These are phyloP conservation scores for Chrysanthemum makinoi DNA, from an alignment of 129 eudicot species.

Conservation along the genomic window DNA sequence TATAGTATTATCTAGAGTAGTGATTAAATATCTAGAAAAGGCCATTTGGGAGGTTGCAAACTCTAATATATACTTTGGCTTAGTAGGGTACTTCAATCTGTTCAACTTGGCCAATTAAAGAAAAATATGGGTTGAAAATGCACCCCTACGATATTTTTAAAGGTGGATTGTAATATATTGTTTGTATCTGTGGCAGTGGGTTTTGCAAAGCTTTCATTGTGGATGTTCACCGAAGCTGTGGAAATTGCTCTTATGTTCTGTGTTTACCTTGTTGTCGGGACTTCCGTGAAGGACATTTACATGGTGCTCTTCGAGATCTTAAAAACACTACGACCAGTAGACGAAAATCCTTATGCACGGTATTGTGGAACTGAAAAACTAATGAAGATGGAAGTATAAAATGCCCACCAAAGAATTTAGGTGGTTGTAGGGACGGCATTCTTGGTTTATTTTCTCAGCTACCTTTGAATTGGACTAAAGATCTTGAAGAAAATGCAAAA, in stretches of 20 bases:
- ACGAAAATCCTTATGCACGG: conserved; percentile 37
- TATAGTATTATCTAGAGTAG: neutral
- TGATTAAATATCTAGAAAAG: neutral
- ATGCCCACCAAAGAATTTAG: conserved; percentile 71
- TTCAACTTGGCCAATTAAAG: neutral
- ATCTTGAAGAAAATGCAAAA: conserved; percentile 64
- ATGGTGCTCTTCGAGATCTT: conserved; percentile 32
- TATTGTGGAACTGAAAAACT: conserved; percentile 46
- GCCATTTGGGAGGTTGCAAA: conserved; percentile 12
- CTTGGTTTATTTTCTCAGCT: conserved; percentile 57
- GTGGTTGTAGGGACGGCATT: conserved; percentile 67
- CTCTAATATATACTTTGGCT: conserved; percentile 9
- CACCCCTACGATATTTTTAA: too few relatives aligned
- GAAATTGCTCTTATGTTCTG: conserved; percentile 74
- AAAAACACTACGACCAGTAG: conserved; percentile 27
- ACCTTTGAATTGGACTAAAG: conserved; percentile 61
- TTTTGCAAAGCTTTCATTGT: conserved; percentile 66
- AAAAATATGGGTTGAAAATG: too few relatives aligned
- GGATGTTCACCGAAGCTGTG: conserved; percentile 87
- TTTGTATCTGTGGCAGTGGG: conserved; percentile 38
- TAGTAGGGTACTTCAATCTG: neutral
- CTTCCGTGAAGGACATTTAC: conserved; percentile 47
- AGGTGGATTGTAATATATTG: neutral
- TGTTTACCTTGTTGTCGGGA: conserved; percentile 81
- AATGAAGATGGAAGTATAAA: conserved; percentile 56